phyloP scores from a whole-genome alignment of 345 rosid genomes.

The Moringa oleifera region DNA sequence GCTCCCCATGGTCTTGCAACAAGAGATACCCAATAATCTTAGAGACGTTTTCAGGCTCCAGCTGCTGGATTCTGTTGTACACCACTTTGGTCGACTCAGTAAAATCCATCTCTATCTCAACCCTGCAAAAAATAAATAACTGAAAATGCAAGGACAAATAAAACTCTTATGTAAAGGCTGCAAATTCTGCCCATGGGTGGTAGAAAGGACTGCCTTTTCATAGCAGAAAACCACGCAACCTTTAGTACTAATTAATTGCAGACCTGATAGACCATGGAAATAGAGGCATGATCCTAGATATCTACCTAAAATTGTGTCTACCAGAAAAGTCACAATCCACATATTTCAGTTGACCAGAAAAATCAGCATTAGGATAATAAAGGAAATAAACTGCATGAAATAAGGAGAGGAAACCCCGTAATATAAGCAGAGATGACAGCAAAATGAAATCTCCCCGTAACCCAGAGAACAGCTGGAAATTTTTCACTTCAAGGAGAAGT shows the following conservation, averaged over 20 bases:
- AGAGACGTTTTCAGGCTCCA: constrained; percentile 79
- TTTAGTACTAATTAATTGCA: constrained; percentile 9
- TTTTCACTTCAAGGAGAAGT: constrained; percentile 14
- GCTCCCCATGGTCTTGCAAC: constrained; percentile 65
- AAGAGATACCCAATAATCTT: constrained; percentile 82
- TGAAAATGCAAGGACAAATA: neutral
- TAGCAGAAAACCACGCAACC: too few relatives aligned
- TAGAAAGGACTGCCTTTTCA: neutral
- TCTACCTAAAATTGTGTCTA: neutral
- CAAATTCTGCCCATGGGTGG: neutral
- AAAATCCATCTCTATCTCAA: constrained; percentile 54
- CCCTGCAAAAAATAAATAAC: constrained; percentile 28
- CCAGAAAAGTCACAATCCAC: constrained; percentile 1
- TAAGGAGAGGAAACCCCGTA: constrained; percentile 8
- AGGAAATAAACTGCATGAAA: constrained; percentile 6
- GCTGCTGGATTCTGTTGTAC: constrained; percentile 68
- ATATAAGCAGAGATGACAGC: constrained; percentile 22
- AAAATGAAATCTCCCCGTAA: neutral
- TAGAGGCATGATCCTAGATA: constrained; percentile 2
- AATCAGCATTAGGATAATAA: constrained; percentile 4
- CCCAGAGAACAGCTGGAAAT: constrained; percentile 14
- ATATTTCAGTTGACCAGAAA: constrained; percentile 2
- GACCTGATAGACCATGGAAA: constrained; percentile 4
- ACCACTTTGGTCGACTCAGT: constrained; percentile 73
- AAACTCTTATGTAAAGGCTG: neutral